phyloP scores from a whole-genome alignment of 805 yeast species.

The Starmerella sp. region DNA sequence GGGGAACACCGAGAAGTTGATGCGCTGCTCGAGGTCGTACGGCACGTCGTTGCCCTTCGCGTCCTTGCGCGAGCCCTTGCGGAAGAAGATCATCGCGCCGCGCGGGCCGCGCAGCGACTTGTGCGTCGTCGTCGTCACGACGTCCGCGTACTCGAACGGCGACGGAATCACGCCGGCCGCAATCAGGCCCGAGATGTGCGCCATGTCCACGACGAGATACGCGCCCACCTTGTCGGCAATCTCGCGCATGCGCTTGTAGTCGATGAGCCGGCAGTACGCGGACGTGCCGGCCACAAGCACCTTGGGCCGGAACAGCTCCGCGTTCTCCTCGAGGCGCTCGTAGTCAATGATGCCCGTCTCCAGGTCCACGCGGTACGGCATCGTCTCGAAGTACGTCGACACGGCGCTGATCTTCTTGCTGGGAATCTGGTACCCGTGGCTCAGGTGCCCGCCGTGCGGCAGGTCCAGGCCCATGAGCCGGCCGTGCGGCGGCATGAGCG shows the following conservation, averaged over 20 bases:
- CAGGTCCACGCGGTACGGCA: slow-evolving; percentile 93
- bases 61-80: slow-evolving; percentile 85
- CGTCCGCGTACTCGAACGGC: slow-evolving; percentile 94
- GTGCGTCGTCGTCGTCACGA: slow-evolving; percentile 97
- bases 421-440: slow-evolving; percentile 96
- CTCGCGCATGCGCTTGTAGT: slow-evolving; percentile 90
- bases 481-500: slow-evolving; percentile 88
- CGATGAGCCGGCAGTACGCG: slow-evolving; percentile 93
- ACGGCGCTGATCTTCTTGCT: slow-evolving; percentile 88
- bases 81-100: slow-evolving; percentile 99
- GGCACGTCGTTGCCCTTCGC: slow-evolving; percentile 85
- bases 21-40: slow-evolving; percentile 87
- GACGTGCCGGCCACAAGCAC: slow-evolving; percentile 95
- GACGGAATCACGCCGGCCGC: slow-evolving; percentile 93
- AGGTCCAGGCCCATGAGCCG: slow-evolving; percentile 96
- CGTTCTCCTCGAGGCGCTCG: slow-evolving; percentile 86
- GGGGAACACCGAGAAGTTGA: slow-evolving; percentile 98
- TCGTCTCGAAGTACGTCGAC: slow-evolving; percentile 92
- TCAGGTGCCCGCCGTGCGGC: slow-evolving; percentile 98
- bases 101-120: slow-evolving; percentile 98
- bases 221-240: slow-evolving; percentile 98
- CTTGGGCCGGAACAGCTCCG: slow-evolving; percentile 88
- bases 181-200: slow-evolving; percentile 91
- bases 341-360: slow-evolving; percentile 93
- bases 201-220: slow-evolving; percentile 93